Base-by-base conservation (phyloP, 495 filamentous ascomycete species). In the Astrocystis sublimbata region DNA sequence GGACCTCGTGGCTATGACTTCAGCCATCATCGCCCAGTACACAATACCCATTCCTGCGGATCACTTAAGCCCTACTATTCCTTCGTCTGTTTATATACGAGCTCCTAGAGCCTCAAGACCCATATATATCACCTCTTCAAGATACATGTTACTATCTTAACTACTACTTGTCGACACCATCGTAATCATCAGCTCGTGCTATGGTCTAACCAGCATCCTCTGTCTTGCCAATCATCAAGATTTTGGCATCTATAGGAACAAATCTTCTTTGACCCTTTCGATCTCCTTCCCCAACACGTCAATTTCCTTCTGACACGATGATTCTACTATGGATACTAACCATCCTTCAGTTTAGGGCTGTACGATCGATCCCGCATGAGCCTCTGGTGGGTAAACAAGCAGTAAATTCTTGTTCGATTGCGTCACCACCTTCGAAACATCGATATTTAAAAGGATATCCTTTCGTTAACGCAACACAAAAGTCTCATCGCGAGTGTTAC, bases 11-110 rank as follows among this genome's bases (percentile, higher is more conserved):
- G 56, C 63, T 60, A 26, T 62, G 33, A 62, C 55, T 43, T 58
- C 60, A 19, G 52, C 38, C 19, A 38, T 50, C 64, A 58, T 72
- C 65, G 55, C 41, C 68, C 36, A 49, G 70, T 46, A 57, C 60
- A 68, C 67, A 59, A 38, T 38, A 61, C 33, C 57, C 71, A 71
- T 71, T 73, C 71, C 60, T 70, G 24, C 21, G 33, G 21, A 56
- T 56, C 35, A 31, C 26, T 46, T 46, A 50, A 30, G 54, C 24
- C 43, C 8, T 57, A 40, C 31, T 2, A 58, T 75, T 43, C 66
- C 61, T 1, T 62, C 26, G 9, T 6, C 62, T 6, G 69, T 41
- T 64, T 33, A 63, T 42, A 12, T 66, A 71, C 3, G 71, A 55
- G 50, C 26, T 10, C 17, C 8, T 23, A 6, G 6, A 58, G 33